Evolutionary conservation across 2,329 filamentous ascomycete species (phyloP), one percentile per base, ranked within the genome.

Genomic region (Ophiosphaerella narmari): DNA sequence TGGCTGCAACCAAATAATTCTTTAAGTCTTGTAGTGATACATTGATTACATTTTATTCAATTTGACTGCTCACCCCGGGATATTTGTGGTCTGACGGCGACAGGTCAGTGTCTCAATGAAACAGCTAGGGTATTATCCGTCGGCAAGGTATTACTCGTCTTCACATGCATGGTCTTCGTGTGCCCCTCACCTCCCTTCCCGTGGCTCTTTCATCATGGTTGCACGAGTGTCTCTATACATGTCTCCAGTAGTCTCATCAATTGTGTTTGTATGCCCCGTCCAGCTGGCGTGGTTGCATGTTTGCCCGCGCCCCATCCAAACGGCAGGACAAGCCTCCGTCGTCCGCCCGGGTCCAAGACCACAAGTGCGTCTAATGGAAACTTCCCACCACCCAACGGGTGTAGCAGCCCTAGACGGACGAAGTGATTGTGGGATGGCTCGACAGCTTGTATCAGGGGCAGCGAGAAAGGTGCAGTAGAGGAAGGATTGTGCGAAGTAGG

Each of bases 231-330:
- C 45, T 66, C 52, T 2, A 73, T 51, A 42, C 69, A 72, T 5
- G 43, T 54, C 43, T 41, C 63, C 33, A 73, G 50, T 36, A 69
- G 38, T 6, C 40, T 47, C 62, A 67, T 68, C 54, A 75, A 49
- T 16, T 52, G 48, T 21, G 54, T 50, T 44, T 67, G 65, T 50
- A 74, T 70, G 11, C 58, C 61, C 13, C 57, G 52, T 7, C 71
- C 71, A 2, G 64, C 69, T 16, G 60, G 60, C 7, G 65, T 70
- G 6, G 38, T 59, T 14, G 62, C 70, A 52, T 73, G 71, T 35
- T 65, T 65, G 5, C 73, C 73, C 23, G 71, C 73, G 12, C 76
- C 75, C 76, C 76, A 78, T 2, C 75, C 75, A 52, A 78, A 74
- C 1, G 76, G 76, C 40, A 78, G 54, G 11, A 77, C 67, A 45